Percentiles rank a stretch among this genome's conserved stretches.
phyloP scores from a whole-genome alignment of 1,284 basidiomycete species.

The Phellinidium pouzarii region DNA sequence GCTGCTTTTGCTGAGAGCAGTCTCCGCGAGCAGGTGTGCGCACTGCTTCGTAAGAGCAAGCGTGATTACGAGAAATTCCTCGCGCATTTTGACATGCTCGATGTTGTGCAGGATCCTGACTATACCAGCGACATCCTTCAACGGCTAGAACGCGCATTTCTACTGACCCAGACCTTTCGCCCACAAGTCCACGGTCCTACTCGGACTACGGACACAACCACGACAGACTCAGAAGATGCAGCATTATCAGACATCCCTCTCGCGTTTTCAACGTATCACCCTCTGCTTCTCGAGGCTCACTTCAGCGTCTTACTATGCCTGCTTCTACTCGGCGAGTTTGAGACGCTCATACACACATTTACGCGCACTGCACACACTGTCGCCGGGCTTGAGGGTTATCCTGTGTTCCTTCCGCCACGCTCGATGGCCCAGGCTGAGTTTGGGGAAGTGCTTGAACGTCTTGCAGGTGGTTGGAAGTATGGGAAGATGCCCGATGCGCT shows the following conservation, averaged over 20 bases:
- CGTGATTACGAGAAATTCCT: conserved; percentile 78
- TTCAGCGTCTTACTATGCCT: conserved; percentile 67
- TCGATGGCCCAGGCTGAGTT: conserved; percentile 84
- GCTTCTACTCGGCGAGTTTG: conserved; percentile 69
- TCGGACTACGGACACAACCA: conserved; percentile 25
- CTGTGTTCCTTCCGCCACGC: conserved; percentile 73
- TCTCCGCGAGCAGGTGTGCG: conserved; percentile 52
- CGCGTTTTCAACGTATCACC: conserved; percentile 77
- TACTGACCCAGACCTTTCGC: conserved; percentile 57
- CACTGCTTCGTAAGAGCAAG: conserved; percentile 60
- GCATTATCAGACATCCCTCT: conserved; percentile 32
- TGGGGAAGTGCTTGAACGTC: conserved; percentile 68
- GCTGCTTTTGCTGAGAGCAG: conserved; percentile 41
- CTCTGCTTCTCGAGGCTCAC: conserved; percentile 75
- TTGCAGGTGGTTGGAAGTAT: conserved; percentile 58
- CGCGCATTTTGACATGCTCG: conserved; percentile 69
- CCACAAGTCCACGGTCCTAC: no score
- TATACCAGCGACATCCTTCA: conserved; percentile 37
- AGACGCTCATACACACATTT: conserved; percentile 52
- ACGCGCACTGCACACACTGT: conserved; percentile 56
- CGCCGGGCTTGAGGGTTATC: conserved; percentile 77
- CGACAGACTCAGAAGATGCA: conserved; percentile 20
- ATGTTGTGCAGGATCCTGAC: conserved; percentile 28
- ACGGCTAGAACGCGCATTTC: conserved; percentile 57
- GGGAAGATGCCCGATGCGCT: conserved; percentile 10